Evolutionary conservation across 257 asterid genomes (phyloP).

Genomic region (Knoxia roxburghii): DNA sequence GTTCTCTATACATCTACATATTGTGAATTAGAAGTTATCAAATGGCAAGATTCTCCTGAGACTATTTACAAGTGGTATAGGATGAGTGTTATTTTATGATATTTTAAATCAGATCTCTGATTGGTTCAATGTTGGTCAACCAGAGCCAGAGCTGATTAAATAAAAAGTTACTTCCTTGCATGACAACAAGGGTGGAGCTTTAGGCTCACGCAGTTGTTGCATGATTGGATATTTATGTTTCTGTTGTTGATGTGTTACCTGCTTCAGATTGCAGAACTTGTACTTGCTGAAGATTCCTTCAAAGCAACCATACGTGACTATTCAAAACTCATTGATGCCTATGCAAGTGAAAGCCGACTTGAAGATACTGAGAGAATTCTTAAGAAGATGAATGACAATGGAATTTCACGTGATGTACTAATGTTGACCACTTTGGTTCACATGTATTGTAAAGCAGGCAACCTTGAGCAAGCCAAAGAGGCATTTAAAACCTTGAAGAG

Average conservation of each 20-base stretch:
- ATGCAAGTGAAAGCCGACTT: conserved; percentile 40
- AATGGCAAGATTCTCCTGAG: background rate
- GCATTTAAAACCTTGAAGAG: conserved; percentile 42
- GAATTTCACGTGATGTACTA: conserved; percentile 56
- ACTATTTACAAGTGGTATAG: background rate
- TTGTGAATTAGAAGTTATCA: background rate
- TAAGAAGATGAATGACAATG: conserved; percentile 62
- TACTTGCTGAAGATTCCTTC: conserved; percentile 70
- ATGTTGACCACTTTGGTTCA: conserved; percentile 41
- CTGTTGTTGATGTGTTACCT: background rate
- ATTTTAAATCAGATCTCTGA: background rate
- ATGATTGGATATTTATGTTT: background rate
- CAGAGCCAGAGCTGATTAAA: background rate
- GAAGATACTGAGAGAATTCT: conserved; percentile 75
- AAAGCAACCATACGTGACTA: conserved; percentile 63
- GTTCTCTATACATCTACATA: background rate
- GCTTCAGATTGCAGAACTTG: conserved; percentile 65
- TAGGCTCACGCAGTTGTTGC: background rate
- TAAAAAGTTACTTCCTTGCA: background rate
- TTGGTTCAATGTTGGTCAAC: background rate
- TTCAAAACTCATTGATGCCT: conserved; percentile 57
- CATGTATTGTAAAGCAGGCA: conserved; percentile 69
- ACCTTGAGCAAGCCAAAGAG: conserved; percentile 47
- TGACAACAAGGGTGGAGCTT: background rate
- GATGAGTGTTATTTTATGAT: background rate